Percentiles rank a stretch among this genome's conserved stretches.
phyloP scores from a whole-genome alignment of 2,329 filamentous ascomycete species.

The Didymella glomerata region DNA sequence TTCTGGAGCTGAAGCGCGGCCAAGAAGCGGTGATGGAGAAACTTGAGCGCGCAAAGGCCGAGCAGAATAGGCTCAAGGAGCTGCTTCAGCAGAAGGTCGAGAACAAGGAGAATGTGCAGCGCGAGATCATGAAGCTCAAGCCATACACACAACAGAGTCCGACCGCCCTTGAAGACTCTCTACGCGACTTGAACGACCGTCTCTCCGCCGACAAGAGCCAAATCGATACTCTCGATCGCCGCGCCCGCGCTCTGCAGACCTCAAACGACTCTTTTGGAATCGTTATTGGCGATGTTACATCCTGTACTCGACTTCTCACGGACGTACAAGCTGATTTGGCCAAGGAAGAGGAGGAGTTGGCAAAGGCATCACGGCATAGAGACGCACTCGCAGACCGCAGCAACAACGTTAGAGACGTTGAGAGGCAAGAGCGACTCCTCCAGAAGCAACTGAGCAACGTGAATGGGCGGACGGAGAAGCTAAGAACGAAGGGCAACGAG shows the following conservation, averaged over 20 bases:
- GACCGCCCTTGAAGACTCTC: slow-evolving; percentile 78
- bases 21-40: slow-evolving; percentile 85
- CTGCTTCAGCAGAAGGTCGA: slow-evolving; percentile 76
- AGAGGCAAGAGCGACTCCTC: slow-evolving; percentile 83
- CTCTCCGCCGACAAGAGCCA: slow-evolving; percentile 80
- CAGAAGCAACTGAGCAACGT: slow-evolving; percentile 85
- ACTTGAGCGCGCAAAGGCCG: slow-evolving; percentile 81
- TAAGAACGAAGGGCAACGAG: slow-evolving; percentile 79
- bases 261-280: slow-evolving; percentile 88
- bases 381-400: slow-evolving; percentile 88
- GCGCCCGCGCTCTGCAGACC: slow-evolving; percentile 89
- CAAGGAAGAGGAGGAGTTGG: slow-evolving; percentile 90
- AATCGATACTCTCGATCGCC: slow-evolving; percentile 86
- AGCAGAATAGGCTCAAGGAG: slow-evolving; percentile 78
- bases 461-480: slow-evolving; percentile 83
- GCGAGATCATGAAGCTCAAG: slow-evolving; percentile 87
- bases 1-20: slow-evolving; percentile 80
- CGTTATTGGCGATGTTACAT: slow-evolving; percentile 83
- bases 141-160: slow-evolving; percentile 94
- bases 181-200: slow-evolving; percentile 82
- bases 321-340: slow-evolving; percentile 84
- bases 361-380: slow-evolving; percentile 79
- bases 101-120: slow-evolving; percentile 73
- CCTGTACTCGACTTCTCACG: slow-evolving; percentile 87
- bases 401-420: slow-evolving; percentile 90